Base-by-base conservation (phyloP, 148 eudicot species). In the Diospyros kaki region DNA sequence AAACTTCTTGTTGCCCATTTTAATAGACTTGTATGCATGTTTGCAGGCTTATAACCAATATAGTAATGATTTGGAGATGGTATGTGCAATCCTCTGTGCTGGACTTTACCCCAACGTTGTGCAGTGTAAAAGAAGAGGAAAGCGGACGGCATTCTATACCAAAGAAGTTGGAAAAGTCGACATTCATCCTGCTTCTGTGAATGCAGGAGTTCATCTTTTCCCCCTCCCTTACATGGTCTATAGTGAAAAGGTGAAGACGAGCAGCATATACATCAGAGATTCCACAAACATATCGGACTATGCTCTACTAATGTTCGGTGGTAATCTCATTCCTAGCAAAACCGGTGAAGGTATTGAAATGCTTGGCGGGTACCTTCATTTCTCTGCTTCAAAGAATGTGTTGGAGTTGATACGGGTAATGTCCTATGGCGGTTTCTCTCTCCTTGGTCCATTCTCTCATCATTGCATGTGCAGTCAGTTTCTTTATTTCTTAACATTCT, bases 21-120 rank as follows among this genome's bases (percentile, higher is more conserved):
- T 62, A 40, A 63, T 14, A 17, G 42, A 52, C 17, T 65, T 9
- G 45, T 69, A 38, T 48, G 40, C 51, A 13, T 51, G 52, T 83
- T 44, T 84, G 71, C 94, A 95, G 99, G 91, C 81, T 41, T 92
- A 95, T 81, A 93, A 95, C 83, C 86, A 86, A 71, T 90, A 88
- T 74, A 89, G 99, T 68, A 73, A 83, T 60, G 97, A 95, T 77
- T 71, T 93, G 83, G 99, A 95, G 88, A 93, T 92, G 99, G 90
- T 95, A 43, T 88, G 85, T 73, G 96, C 99, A 5, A 81, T 95
- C 71, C 99, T 95, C n/a, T 95, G 97, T 84, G 99, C 97, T 77
- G 99, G 99, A 52, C 97, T 95, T 77, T 95, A 95, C 84, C 99
- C 99, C 13, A 95, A 95, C 81, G 97, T 95, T 56, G 97, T 90